Base-by-base conservation (phyloP, 768 basidiomycete species). In the Lactarius indigo region DNA sequence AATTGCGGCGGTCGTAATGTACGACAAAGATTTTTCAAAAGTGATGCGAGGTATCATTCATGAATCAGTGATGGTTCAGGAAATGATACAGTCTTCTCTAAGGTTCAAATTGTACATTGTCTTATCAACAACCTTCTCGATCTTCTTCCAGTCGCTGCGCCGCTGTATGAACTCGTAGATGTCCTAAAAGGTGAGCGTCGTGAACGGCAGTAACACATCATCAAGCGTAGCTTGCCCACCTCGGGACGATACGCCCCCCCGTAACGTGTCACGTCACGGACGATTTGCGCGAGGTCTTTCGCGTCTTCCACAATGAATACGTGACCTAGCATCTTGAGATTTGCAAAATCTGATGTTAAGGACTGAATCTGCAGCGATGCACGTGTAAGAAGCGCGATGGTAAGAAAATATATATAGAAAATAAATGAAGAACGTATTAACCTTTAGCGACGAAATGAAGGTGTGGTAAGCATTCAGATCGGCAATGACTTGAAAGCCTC, bases 71-170 rank as follows among this genome's bases (percentile, higher is more conserved):
- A 18, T 30, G 30, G 42, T 8, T 66, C 65, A 82, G 68, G 74
- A 75, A 52, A 87, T 72, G 31, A 86, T 73, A 80, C 95, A 97
- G 74, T 97, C 95, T 75, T 97, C 95, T 73, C 92, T 94, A 73
- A 96, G 92, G 75, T 90, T 92, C 59, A 95, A 77, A 76, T 91
- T 94, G 78, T 94, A 95, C 92, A 95, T 94, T 58, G 92, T 87
- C 80, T 94, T 93, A 79, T 94, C 93, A 59, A 98, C 97, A 31
- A 86, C 88, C 78, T 94, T 96, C 76, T 98, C 96, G 66, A 98
- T 98, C 80, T 92, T 96, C 79, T 97, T 96, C 96, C 96, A 98
- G 75, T 99, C 96, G 8, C 92, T 91, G 39, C 96, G 84, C 26
- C 96, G 82, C 74, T 95, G 93, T 72, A 98, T 92, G 72, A 98